phyloP scores from a whole-genome alignment of 352 stramenopile genomes.

The Pythium monospermum region DNA sequence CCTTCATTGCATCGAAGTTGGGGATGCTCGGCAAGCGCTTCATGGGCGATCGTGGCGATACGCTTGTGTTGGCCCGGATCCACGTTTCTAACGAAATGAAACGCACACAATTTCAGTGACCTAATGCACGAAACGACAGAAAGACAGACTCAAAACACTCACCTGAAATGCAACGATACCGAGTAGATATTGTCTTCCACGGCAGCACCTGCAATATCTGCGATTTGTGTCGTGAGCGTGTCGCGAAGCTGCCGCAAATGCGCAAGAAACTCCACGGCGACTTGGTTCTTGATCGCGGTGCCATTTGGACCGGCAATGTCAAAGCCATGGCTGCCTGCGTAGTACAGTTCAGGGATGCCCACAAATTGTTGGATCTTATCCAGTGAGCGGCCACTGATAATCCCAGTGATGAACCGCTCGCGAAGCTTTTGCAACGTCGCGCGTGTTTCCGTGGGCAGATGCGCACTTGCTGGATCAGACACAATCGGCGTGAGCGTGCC shows the following conservation, averaged over 20 bases:
- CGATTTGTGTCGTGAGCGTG: conserved; percentile 34
- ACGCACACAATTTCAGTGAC: not conserved
- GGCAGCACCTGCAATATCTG: conserved; percentile 48
- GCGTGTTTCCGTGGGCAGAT: conserved; percentile 62
- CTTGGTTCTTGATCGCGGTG: conserved; percentile 80
- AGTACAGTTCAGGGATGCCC: conserved; percentile 83
- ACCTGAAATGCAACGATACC: conserved; percentile 87
- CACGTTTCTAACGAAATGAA: conserved; percentile 77
- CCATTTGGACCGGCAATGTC: conserved; percentile 81
- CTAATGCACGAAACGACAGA: not conserved
- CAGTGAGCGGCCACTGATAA: conserved; percentile 84
- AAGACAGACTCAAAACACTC: conserved; percentile 6
- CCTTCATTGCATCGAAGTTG: conserved; percentile 73
- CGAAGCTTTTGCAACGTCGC: conserved; percentile 72
- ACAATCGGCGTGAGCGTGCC: conserved; percentile 89
- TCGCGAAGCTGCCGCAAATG: conserved; percentile 63
- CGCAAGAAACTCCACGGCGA: conserved; percentile 65
- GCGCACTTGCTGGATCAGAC: conserved; percentile 72
- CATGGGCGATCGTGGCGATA: conserved; percentile 43
- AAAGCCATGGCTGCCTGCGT: conserved; percentile 87
- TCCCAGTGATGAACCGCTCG: conserved; percentile 76
- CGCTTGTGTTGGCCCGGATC: conserved; percentile 28
- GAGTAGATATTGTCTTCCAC: conserved; percentile 90
- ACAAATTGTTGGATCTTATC: conserved; percentile 89
- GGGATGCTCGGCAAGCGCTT: conserved; percentile 36